phyloP scores from a whole-genome alignment of 2,329 filamentous ascomycete species.

The Colletotrichum scovillei region DNA sequence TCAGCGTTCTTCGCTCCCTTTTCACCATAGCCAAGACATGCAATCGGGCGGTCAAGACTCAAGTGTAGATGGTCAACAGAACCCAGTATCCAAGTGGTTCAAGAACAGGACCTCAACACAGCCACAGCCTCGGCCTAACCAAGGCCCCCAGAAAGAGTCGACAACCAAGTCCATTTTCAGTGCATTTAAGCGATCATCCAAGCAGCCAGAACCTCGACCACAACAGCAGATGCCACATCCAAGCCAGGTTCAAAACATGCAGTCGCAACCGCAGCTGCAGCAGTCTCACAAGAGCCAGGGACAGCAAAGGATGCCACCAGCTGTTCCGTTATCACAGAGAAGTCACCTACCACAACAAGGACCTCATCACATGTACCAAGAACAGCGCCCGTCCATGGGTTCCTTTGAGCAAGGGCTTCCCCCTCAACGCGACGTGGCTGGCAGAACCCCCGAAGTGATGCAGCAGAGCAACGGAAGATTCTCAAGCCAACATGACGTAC shows the following conservation, averaged over 20 bases:
- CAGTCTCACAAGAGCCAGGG: slow-evolving; percentile 1
- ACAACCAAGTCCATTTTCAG: slow-evolving; percentile 39
- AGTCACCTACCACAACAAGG: background rate
- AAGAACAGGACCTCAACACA: slow-evolving; percentile 29
- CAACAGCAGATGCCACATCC: slow-evolving; percentile 27
- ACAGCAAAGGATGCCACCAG: slow-evolving; percentile 13
- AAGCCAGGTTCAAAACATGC: background rate
- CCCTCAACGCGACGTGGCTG: slow-evolving; percentile 6
- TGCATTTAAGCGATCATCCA: slow-evolving; percentile 41
- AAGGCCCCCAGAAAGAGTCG: slow-evolving; percentile 38
- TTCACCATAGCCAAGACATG: background rate
- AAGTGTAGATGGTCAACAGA: background rate
- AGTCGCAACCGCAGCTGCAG: background rate
- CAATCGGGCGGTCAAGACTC: background rate
- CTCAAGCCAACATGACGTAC: background rate
- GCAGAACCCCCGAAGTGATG: background rate
- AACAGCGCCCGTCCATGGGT: background rate
- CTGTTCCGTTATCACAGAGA: slow-evolving; percentile 14
- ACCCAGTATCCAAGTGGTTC: slow-evolving; percentile 35
- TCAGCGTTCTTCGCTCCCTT: background rate
- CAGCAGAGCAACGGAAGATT: slow-evolving; percentile 13
- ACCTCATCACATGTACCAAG: slow-evolving; percentile 19
- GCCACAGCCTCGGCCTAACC: slow-evolving; percentile 27
- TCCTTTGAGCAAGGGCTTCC: background rate
- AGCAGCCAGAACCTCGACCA: slow-evolving; percentile 38